These are phyloP conservation scores for Cardamine chenopodiifolia DNA, from an alignment of 345 rosid species.

Conservation along the genomic window DNA sequence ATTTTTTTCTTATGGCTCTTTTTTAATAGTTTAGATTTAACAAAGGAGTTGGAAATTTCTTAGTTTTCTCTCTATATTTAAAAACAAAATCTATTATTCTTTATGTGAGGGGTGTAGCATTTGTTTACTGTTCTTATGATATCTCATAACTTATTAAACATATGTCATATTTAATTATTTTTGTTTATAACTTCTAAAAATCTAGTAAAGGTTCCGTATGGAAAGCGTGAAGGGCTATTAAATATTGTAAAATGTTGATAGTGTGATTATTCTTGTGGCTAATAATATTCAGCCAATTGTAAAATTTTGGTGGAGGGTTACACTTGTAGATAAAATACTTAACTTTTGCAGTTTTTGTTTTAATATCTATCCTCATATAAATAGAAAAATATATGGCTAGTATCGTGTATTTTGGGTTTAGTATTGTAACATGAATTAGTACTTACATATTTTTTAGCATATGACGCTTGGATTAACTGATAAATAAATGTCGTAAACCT, in stretches of 20 bases:
- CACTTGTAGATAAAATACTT: neutral
- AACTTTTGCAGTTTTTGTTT: neutral
- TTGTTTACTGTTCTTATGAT: neutral
- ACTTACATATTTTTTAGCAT: constrained; percentile 1
- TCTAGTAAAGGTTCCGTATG: neutral
- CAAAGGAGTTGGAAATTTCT: neutral
- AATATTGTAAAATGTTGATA: neutral
- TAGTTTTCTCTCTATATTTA: neutral
- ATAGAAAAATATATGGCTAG: neutral
- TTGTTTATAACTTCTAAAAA: neutral
- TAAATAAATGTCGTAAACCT: neutral
- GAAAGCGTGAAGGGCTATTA: constrained; percentile 5
- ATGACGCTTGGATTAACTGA: neutral
- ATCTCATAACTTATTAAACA: neutral
- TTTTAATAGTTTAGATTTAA: neutral
- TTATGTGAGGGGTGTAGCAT: neutral
- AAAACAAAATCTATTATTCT: neutral
- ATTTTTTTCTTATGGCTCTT: too few species aligned
- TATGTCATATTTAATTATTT: neutral
- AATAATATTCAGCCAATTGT: constrained; percentile 3
- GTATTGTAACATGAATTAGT: neutral
- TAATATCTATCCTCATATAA: neutral
- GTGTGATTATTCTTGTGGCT: neutral
- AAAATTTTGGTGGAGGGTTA: neutral
- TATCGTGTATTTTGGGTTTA: neutral